A percentile compares a stretch with the other conserved stretches of the same genome.
These are phyloP conservation scores for Rubia balearica DNA, from an alignment of 305 asterid genomes.

Conservation along the genomic window DNA sequence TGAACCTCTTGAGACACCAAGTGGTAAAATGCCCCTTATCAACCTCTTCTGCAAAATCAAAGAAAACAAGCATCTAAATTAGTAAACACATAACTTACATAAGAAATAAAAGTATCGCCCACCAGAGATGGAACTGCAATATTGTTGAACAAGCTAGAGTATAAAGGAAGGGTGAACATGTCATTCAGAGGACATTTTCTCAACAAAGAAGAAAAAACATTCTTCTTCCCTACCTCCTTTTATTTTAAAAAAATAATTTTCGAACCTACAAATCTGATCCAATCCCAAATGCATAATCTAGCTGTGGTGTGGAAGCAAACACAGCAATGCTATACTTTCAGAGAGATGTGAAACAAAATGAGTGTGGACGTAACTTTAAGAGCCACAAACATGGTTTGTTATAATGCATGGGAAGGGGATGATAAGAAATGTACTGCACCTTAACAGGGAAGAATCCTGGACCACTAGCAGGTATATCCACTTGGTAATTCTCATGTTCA, in stretches of 20 bases:
- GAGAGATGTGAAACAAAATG: not conserved
- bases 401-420: constrained; percentile 7
- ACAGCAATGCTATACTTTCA: not conserved
- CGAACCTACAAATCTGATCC: not conserved
- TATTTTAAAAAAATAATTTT: not conserved
- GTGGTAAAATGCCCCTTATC: constrained; percentile 37
- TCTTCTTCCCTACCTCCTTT: not conserved
- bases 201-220: not conserved
- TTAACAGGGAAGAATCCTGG: constrained; percentile 31
- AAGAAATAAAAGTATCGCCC: not conserved
- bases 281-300: not conserved
- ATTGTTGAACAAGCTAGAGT: not conserved
- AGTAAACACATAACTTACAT: not conserved
- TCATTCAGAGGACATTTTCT: not conserved
- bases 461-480: constrained; percentile 28
- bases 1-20: constrained; percentile 39
- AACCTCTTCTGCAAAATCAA: constrained; percentile 33
- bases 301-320: not conserved
- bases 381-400: not conserved
- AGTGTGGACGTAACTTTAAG: not conserved
- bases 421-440: constrained; percentile 33
- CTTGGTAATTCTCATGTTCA: constrained; percentile 35
- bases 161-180: not conserved
- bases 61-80: not conserved
- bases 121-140: not conserved